Conservation (phyloP, 106 monocot genomes). For the Triglochin maritima region DNA sequence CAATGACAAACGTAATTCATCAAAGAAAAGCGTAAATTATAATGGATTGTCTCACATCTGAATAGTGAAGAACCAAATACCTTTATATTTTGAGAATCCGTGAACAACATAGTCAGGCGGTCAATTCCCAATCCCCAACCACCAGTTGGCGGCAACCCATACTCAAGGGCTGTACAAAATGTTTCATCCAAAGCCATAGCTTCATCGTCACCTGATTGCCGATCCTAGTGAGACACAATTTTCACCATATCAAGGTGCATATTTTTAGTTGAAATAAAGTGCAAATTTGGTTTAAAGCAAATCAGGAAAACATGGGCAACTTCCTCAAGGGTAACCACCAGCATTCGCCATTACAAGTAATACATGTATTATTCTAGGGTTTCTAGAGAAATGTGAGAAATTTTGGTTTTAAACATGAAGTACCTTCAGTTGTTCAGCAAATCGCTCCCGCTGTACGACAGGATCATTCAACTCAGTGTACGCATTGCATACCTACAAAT, state of each 20-base stretch:
- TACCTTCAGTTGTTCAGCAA: conserved; percentile 89
- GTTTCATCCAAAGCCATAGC: conserved; percentile 93
- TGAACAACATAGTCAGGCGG: conserved; percentile 76
- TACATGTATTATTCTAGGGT: not conserved
- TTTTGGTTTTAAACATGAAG: not conserved
- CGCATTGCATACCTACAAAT: conserved; percentile 78
- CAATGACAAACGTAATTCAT: not conserved
- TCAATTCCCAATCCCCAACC: conserved; percentile 97
- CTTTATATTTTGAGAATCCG: conserved; percentile 97
- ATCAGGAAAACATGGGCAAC: not conserved
- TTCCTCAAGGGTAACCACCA: not conserved
- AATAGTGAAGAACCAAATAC: conserved; percentile 10
- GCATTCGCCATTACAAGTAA: not conserved
- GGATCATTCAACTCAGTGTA: conserved; percentile 98
- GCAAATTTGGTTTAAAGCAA: not conserved
- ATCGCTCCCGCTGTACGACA: conserved; percentile 77
- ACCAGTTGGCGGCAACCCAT: conserved; percentile 88
- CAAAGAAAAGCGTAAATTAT: not conserved
- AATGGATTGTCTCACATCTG: not conserved
- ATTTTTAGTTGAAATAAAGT: not conserved
- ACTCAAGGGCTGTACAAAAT: conserved; percentile 92
- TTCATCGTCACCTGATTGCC: conserved; percentile 92
- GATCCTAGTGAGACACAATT: conserved; percentile 32
- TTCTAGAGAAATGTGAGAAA: not conserved
- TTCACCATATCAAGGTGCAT: not conserved